Evolutionary conservation across 305 asterid genomes (phyloP), one percentile per base, ranked within the genome.

Genomic region (Fraxinus xanthoxyloides): DNA sequence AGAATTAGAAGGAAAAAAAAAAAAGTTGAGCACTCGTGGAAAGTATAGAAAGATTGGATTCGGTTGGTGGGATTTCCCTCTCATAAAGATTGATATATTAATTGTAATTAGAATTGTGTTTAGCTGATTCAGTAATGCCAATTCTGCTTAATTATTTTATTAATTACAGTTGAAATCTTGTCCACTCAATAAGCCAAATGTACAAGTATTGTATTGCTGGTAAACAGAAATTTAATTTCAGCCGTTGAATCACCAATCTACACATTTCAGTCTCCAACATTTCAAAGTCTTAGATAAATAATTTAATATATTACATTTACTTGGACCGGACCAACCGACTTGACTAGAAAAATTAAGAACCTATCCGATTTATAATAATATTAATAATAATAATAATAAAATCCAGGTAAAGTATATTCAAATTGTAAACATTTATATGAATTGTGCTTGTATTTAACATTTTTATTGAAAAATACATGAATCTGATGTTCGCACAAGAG

Each of bases 11-110:
- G 36, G 5, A 34, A 31, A 70, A 1, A 34, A 34, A 31, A 70
- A 1, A 21, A 21, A 51, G 24, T 8, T 73, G 70, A 59, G 72
- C 34, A 72, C 26, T 51, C 5, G 54, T 72, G 26, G 23, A 26
- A 76, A 76, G 32, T 8, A 59, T 12, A 3, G 46, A 75, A 82
- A 51, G 77, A 65, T 65, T 61, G 79, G 91, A 88, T 88, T 82
- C 77, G 84, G 82, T 30, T 24, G 91, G 86, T 86, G 84, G 65
- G 82, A 88, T 82, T 80, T 86, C 88, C 78, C 46, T 72, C 80
- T 88, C 91, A 59, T 17, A 32, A 70, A 75, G 80, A 88, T 88
- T 40, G 76, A 80, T 79, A 19, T 79, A 80, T 79, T 31, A 80
- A 77, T 80, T 82, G 61, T 36, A 35, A 61, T 21, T 3, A 38